These are phyloP conservation scores for Phytophthora constricta DNA, from an alignment of 352 stramenopile species.

Conservation along the genomic window DNA sequence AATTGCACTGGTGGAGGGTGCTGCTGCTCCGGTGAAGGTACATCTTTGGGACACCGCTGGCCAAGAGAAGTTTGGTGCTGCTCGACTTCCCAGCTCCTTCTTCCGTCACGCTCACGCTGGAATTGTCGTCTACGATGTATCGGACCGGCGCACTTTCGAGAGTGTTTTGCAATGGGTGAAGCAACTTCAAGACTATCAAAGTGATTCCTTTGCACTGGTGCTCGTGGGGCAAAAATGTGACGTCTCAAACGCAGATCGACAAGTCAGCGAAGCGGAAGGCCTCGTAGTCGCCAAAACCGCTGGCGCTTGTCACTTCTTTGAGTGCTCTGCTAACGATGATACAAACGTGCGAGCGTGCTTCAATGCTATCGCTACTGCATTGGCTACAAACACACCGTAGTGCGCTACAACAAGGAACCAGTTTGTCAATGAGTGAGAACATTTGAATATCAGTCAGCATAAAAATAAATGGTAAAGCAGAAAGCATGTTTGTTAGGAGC, in stretches of 20 bases:
- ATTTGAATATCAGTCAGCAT: not conserved
- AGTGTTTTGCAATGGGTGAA: conserved; percentile 39
- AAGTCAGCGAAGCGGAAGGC: conserved; percentile 36
- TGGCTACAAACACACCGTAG: conserved; percentile 6
- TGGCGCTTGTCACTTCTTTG: conserved; percentile 31
- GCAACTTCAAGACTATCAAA: conserved; percentile 30
- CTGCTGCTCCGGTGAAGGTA: conserved; percentile 45
- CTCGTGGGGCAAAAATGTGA: conserved; percentile 45
- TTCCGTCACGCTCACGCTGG: conserved; percentile 50
- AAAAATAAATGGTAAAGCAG: not conserved
- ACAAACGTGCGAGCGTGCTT: conserved; percentile 25
- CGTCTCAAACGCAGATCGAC: conserved; percentile 1
- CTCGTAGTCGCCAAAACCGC: conserved; percentile 22
- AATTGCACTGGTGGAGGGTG: conserved; percentile 34
- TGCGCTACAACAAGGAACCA: not conserved
- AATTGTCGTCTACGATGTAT: conserved; percentile 55
- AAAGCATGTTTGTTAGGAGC: not conserved
- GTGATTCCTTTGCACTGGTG: conserved; percentile 32
- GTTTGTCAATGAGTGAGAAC: no score
- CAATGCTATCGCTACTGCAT: conserved; percentile 15
- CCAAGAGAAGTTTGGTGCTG: conserved; percentile 50
- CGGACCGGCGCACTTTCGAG: conserved; percentile 42
- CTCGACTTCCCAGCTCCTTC: conserved; percentile 44
- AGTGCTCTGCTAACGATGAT: conserved; percentile 25
- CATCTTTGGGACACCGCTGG: conserved; percentile 63